Conservation (phyloP, 495 filamentous ascomycete genomes). For the Annulohypoxylon nitens region DNA sequence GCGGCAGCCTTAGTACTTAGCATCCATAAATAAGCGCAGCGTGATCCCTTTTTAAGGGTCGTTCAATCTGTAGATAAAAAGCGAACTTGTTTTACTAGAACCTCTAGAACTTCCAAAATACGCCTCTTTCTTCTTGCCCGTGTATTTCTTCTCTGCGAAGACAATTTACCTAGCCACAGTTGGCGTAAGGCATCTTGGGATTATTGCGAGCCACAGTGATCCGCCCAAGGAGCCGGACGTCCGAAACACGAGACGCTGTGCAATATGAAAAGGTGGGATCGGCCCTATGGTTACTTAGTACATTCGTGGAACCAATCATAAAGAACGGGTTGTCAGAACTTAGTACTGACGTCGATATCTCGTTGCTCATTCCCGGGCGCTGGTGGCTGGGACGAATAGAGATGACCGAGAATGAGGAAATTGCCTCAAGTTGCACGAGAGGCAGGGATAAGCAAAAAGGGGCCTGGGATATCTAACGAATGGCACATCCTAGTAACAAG, state of each 20-base stretch:
- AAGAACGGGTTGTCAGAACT: neutral
- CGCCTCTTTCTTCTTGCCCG: neutral
- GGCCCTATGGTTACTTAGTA: neutral
- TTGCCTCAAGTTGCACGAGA: neutral
- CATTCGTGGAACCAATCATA: conserved; percentile 1
- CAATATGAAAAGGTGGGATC: neutral
- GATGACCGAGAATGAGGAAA: neutral
- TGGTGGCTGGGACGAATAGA: neutral
- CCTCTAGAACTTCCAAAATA: neutral
- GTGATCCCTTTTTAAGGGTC: neutral
- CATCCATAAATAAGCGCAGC: neutral
- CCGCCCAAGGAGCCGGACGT: conserved; percentile 13
- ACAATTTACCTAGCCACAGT: neutral
- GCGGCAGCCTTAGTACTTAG: too few relatives aligned
- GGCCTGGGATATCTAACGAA: neutral
- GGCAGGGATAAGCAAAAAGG: conserved; percentile 1
- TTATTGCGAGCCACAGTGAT: neutral
- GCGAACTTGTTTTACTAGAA: neutral
- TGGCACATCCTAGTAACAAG: neutral
- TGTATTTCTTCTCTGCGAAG: neutral
- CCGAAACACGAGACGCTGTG: conserved; percentile 36
- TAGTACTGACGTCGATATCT: neutral
- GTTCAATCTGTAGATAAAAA: neutral
- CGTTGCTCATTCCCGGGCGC: neutral
- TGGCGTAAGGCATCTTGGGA: neutral